Base-by-base conservation (phyloP, 2,329 filamentous ascomycete species). In the Cytospora mali region DNA sequence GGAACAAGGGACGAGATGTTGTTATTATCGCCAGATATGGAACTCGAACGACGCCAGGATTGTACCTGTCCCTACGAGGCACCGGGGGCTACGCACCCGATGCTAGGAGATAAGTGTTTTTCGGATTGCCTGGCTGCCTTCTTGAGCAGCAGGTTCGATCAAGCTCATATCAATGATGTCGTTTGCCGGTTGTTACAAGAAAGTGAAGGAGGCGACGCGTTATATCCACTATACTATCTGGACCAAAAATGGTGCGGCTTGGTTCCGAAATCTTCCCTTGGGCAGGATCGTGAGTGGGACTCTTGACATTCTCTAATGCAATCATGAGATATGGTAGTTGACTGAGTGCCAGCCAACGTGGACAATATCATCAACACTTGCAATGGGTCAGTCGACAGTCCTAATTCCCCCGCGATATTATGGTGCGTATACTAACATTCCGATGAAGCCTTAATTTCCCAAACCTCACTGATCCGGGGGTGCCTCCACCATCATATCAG, bases 171-270 rank as follows among this genome's bases (percentile, higher is more conserved):
- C 46, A 58, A 35, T 31, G 35, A 25, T 6, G 28, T 33, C 14
- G 55, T 57, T 7, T 66, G 64, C 58, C 39, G 56, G 39, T 31
- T 25, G 48, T 57, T 66, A 33, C 46, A 51, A 25, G 51, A 57
- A 6, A 42, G 31, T 31, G 29, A 55, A 9, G 64, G 56, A 51
- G 58, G 61, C 1, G 5, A 50, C 7, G 28, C 39, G 11, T 66
- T 84, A 13, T 78, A 76, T 74, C 69, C 73, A 48, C 72, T 84
- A 25, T 85, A 85, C 69, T 81, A 81, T 70, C 84, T 83, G 70
- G 81, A 84, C 68, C 75, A 77, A 55, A 76, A 75, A 56, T 75
- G 75, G 55, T 85, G 82, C 68, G 82, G 82, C 29, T 80, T 84
- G 51, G 72, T 75, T 63, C 75, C 75, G 50, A 66, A 69, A 13